phyloP scores from a whole-genome alignment of 2,329 filamentous ascomycete genomes.

The Sporothrix variecibatus region DNA sequence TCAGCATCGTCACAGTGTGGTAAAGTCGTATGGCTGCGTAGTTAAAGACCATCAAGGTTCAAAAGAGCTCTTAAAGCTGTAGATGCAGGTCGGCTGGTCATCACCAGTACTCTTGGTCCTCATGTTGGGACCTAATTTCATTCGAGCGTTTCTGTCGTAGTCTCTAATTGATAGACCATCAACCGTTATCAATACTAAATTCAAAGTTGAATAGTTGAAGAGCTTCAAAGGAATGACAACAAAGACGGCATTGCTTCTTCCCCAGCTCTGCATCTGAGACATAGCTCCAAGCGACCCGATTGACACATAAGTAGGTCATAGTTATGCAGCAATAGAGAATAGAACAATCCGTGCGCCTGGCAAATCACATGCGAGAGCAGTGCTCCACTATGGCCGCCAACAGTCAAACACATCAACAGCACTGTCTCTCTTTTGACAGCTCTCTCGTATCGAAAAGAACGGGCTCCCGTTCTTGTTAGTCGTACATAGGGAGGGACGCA shows the following conservation, averaged over 20 bases:
- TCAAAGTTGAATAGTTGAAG: neutral
- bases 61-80: neutral
- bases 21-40: neutral
- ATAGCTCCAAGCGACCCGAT: neutral
- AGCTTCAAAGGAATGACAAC: neutral
- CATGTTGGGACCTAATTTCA: neutral
- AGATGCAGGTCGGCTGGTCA: slow-evolving; percentile 21
- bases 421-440: neutral
- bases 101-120: neutral
- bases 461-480: neutral
- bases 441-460: neutral
- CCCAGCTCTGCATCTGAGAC: neutral
- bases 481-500: neutral
- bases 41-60: neutral
- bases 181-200: too few species aligned
- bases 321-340: neutral
- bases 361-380: neutral
- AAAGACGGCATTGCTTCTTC: neutral
- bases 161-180: too few species aligned
- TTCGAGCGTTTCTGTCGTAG: neutral
- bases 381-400: neutral
- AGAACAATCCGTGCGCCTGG: too few species aligned
- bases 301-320: neutral
- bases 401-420: neutral
- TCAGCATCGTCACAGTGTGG: neutral